A percentile compares a stretch with the other conserved stretches of the same genome.
Evolutionary conservation across 768 basidiomycete species (phyloP).

Genomic region (Lentinula edodes): DNA sequence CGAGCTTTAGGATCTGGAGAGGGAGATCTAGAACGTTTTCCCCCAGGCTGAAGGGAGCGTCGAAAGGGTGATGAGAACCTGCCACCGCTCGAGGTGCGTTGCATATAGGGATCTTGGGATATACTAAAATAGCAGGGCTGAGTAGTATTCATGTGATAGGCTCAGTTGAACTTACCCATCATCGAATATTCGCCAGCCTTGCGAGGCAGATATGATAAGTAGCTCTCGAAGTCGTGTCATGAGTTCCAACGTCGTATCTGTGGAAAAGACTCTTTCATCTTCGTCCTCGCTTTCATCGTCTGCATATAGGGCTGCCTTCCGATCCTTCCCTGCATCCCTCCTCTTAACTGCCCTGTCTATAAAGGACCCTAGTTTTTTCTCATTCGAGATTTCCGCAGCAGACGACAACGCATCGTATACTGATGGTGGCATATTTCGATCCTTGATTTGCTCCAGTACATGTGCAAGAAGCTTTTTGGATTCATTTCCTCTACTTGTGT

Average conservation of each 20-base stretch:
- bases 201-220: conserved; percentile 45
- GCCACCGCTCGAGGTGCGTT: conserved; percentile 7
- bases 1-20: conserved; percentile 33
- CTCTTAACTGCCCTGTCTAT: conserved; percentile 36
- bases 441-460: conserved; percentile 57
- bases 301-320: conserved; percentile 10
- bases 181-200: conserved; percentile 62
- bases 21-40: conserved; percentile 46
- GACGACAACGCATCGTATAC: conserved; percentile 38
- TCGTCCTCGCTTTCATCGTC: conserved; percentile 49
- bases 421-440: conserved; percentile 48
- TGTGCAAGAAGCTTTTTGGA: conserved; percentile 65
- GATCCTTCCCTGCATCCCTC: conserved; percentile 9
- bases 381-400: conserved; percentile 17
- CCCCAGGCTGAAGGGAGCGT: conserved; percentile 33
- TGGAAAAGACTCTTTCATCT: conserved; percentile 41
- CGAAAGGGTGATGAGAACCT: conserved; percentile 39
- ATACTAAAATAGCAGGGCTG: neutral
- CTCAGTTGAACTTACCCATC: conserved; percentile 31
- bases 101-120: neutral
- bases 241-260: conserved; percentile 61
- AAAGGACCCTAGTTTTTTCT: conserved; percentile 33
- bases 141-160: neutral
- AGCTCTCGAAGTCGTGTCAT: conserved; percentile 60
- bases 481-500: conserved; percentile 46